A percentile compares a stretch with the other conserved stretches of the same genome.
phyloP scores from a whole-genome alignment of 148 eudicot species.

The Pouteria glomerata region DNA sequence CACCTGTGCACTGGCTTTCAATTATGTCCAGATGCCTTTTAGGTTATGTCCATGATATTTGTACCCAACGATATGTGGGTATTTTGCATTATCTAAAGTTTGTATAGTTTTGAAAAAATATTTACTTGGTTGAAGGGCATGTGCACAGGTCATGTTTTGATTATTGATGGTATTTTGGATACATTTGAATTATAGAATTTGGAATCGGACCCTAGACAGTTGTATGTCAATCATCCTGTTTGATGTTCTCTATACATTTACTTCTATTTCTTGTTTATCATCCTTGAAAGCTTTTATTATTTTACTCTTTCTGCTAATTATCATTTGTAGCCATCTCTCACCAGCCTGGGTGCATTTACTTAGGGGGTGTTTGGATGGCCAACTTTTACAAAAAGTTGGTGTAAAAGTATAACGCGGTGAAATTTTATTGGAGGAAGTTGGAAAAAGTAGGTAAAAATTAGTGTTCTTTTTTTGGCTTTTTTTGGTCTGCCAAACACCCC shows the following conservation, averaged over 20 bases:
- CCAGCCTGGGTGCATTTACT: not conserved
- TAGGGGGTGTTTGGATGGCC: too few species aligned
- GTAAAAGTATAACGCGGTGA: too few species aligned
- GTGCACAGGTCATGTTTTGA: constrained; percentile 1
- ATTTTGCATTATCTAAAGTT: constrained; percentile 6
- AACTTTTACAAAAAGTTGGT: too few species aligned
- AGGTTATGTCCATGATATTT: not conserved
- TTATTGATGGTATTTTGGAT: not conserved
- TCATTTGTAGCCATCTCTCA: not conserved
- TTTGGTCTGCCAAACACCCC: too few species aligned
- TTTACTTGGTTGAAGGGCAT: constrained; percentile 6
- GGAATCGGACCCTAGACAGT: not conserved
- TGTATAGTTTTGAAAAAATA: constrained; percentile 16
- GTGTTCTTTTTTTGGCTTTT: too few species aligned
- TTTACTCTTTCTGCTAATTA: not conserved
- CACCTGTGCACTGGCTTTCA: constrained; percentile 25
- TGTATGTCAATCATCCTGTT: not conserved
- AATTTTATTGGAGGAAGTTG: too few species aligned
- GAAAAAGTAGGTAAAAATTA: too few species aligned
- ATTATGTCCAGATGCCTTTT: not conserved
- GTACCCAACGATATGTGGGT: constrained; percentile 12
- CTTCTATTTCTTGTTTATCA: not conserved
- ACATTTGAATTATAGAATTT: not conserved
- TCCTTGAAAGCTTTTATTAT: not conserved
- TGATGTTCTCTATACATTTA: not conserved